Evolutionary conservation across 805 yeast species (phyloP).

Genomic region (Cyberlindnera mycetangii): DNA sequence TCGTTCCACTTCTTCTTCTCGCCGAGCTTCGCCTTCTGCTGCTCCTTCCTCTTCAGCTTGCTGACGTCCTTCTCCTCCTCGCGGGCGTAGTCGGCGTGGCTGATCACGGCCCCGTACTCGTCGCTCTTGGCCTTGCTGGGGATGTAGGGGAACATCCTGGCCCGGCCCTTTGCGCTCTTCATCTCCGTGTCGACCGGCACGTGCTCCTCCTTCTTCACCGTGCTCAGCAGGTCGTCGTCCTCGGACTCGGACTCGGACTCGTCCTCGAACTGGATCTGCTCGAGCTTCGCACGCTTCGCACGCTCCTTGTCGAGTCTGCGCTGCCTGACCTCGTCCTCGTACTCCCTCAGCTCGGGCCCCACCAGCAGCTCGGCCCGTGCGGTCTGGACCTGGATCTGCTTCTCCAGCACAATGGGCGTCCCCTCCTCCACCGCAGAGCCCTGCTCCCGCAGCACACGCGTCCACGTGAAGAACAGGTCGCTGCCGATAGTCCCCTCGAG

Average conservation of each 20-base stretch:
- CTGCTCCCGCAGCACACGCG: constrained; percentile 24
- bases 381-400: constrained; percentile 39
- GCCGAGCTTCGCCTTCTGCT: constrained; percentile 30
- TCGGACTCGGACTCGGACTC: constrained; percentile 28
- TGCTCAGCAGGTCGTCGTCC: constrained; percentile 27
- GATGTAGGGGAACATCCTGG: constrained; percentile 74
- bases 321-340: constrained; percentile 42
- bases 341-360: constrained; percentile 49
- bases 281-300: constrained; percentile 31
- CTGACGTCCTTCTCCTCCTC: constrained; percentile 44
- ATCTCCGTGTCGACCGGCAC: constrained; percentile 34
- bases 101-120: constrained; percentile 83
- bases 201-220: constrained; percentile 15
- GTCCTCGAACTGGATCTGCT: constrained; percentile 27
- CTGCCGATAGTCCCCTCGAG: constrained; percentile 45
- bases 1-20: constrained; percentile 37
- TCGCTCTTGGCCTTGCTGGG: constrained; percentile 62
- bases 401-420: constrained; percentile 50
- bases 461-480: constrained; percentile 55
- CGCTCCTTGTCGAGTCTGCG: constrained; percentile 40
- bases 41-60: constrained; percentile 28
- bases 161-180: constrained; percentile 27
- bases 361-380: constrained; percentile 46
- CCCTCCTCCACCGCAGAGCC: constrained; percentile 57
- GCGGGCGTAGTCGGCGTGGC: constrained; percentile 57